Evolutionary conservation across 2,329 filamentous ascomycete genomes (phyloP).

Genomic region (Neofusicoccum laricinum): DNA sequence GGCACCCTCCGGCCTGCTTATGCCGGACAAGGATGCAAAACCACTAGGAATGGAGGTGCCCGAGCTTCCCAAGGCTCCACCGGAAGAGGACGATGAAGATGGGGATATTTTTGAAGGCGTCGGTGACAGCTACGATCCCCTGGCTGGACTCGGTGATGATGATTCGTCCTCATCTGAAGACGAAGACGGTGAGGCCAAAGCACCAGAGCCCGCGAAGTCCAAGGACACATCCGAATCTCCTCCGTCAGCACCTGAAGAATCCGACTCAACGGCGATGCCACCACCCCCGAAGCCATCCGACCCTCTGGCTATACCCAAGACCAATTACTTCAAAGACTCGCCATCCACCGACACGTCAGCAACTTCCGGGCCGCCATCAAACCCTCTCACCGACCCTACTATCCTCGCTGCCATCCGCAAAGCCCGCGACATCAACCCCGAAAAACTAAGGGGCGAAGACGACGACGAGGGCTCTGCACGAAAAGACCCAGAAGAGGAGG

Average conservation of each 20-base stretch:
- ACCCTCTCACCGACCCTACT: constrained; percentile 33
- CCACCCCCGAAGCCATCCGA: constrained; percentile 7
- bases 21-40: constrained; percentile 44
- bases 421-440: constrained; percentile 67
- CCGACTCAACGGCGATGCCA: constrained; percentile 16
- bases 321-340: constrained; percentile 16
- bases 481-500: constrained; percentile 56
- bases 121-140: constrained; percentile 59
- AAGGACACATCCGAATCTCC: background rate
- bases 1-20: constrained; percentile 34
- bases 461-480: constrained; percentile 44
- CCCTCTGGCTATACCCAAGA: background rate
- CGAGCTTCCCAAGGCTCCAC: constrained; percentile 21
- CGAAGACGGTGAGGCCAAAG: constrained; percentile 22
- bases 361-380: constrained; percentile 25
- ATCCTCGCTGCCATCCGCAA: constrained; percentile 78
- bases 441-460: constrained; percentile 35
- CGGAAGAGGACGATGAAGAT: constrained; percentile 49
- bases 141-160: constrained; percentile 50
- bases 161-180: constrained; percentile 43
- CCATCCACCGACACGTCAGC: constrained; percentile 24
- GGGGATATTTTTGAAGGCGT: constrained; percentile 63
- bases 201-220: constrained; percentile 8
- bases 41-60: constrained; percentile 53
- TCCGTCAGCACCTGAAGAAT: background rate